Percentiles rank a stretch among this genome's conserved stretches.
phyloP scores from a whole-genome alignment of 1,284 basidiomycete genomes.

The Fomitiporia mediterranea region DNA sequence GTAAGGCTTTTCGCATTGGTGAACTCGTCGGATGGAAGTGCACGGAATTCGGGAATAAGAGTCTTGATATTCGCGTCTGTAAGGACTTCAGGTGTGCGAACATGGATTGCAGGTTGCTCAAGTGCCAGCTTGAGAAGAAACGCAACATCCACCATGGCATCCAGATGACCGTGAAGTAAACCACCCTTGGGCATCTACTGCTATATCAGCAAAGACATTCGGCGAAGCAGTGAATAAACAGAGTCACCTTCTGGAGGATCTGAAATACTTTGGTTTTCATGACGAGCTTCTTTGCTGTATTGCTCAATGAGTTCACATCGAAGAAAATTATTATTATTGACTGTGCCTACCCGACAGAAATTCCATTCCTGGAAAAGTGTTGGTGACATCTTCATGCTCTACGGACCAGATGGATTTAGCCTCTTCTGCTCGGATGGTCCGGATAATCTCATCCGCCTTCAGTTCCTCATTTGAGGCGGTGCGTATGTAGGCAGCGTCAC shows the following conservation, averaged over 20 bases:
- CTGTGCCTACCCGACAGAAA: slow-evolving; percentile 53
- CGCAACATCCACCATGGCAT: slow-evolving; percentile 56
- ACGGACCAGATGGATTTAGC: slow-evolving; percentile 51
- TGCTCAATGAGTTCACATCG: neutral
- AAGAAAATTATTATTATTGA: neutral
- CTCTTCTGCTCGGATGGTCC: slow-evolving; percentile 50
- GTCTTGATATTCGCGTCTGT: slow-evolving; percentile 36
- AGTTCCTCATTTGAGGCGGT: slow-evolving; percentile 38
- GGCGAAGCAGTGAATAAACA: neutral
- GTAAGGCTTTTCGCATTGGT: slow-evolving; percentile 37
- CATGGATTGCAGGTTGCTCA: slow-evolving; percentile 52
- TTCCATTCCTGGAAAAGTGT: slow-evolving; percentile 72
- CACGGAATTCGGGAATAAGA: slow-evolving; percentile 46
- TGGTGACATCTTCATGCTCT: slow-evolving; percentile 47
- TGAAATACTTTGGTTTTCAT: slow-evolving; percentile 54
- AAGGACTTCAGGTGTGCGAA: slow-evolving; percentile 39
- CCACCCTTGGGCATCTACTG: slow-evolving; percentile 72
- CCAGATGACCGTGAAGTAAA: slow-evolving; percentile 65
- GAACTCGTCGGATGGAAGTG: slow-evolving; percentile 37
- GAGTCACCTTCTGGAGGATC: slow-evolving; percentile 50
- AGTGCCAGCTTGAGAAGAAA: slow-evolving; percentile 50
- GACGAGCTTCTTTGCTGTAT: slow-evolving; percentile 51
- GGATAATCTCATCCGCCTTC: slow-evolving; percentile 51
- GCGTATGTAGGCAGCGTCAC: slow-evolving; percentile 30
- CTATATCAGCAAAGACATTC: neutral